Evolutionary conservation across 148 eudicot species (phyloP).

Genomic region (Linanthus parryae): DNA sequence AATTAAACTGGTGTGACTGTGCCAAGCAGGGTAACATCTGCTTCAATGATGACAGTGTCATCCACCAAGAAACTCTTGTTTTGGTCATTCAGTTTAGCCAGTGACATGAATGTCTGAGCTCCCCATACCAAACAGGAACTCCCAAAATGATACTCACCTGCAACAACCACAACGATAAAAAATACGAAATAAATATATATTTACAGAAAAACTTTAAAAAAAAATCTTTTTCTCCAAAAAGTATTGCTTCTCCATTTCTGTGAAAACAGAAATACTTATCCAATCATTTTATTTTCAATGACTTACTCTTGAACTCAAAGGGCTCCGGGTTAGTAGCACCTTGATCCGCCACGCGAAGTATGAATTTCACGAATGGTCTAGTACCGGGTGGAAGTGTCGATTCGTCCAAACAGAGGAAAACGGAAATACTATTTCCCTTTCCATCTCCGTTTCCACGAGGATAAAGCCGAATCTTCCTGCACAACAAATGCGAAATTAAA

Average conservation of each 20-base stretch:
- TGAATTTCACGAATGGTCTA: background rate
- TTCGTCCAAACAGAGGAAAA: background rate
- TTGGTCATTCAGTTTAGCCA: conserved; percentile 4
- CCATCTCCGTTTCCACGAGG: conserved; percentile 1
- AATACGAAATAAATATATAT: too few relatives aligned
- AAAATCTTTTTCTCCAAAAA: too few relatives aligned
- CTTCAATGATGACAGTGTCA: conserved; percentile 4
- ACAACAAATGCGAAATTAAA: too few relatives aligned
- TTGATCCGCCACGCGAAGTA: background rate
- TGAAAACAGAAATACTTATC: too few relatives aligned
- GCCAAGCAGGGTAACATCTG: conserved; percentile 1
- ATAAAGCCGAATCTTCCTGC: conserved; percentile 5
- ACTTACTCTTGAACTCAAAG: background rate
- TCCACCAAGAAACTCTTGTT: conserved; percentile 1
- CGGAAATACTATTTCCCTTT: conserved; percentile 1
- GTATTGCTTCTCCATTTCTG: too few relatives aligned
- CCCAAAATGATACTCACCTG: background rate
- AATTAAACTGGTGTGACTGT: background rate
- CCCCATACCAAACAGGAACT: background rate
- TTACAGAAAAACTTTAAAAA: too few relatives aligned
- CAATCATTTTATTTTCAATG: too few relatives aligned
- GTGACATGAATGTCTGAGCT: background rate
- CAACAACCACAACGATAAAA: too few relatives aligned
- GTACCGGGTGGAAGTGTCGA: conserved; percentile 1
- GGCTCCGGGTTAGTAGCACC: background rate